Evolutionary conservation across 2,329 filamentous ascomycete genomes (phyloP).

Genomic region (Didymellaceae sp.): DNA sequence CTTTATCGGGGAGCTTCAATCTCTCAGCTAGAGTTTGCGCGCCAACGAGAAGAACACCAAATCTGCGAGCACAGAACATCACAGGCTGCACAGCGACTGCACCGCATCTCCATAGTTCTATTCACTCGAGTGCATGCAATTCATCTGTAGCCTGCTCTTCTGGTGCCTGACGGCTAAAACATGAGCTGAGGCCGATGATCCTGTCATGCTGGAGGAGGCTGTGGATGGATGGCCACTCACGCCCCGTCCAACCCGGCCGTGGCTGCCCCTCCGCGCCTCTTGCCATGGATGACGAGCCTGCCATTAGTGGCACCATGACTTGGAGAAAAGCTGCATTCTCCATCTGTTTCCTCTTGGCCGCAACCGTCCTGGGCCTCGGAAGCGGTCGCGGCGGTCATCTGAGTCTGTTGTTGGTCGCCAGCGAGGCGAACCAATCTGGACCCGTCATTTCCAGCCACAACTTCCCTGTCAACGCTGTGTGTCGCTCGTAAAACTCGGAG

Average conservation of each 20-base stretch:
- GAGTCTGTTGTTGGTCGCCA: slow-evolving; percentile 9
- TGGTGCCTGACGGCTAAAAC: background rate
- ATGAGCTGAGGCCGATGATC: background rate
- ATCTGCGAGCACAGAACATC: background rate
- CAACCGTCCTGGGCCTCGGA: slow-evolving; percentile 7
- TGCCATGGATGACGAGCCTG: slow-evolving; percentile 2
- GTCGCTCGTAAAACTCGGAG: slow-evolving; percentile 16
- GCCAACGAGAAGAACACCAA: slow-evolving; percentile 5
- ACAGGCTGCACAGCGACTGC: slow-evolving; percentile 3
- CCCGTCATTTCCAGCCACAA: slow-evolving; percentile 10
- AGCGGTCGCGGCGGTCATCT: background rate
- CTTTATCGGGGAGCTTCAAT: slow-evolving; percentile 8
- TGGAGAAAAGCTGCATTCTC: slow-evolving; percentile 2
- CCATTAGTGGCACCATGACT: slow-evolving; percentile 6
- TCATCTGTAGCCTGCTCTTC: background rate
- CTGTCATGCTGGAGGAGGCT: slow-evolving; percentile 10
- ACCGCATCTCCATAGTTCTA: background rate
- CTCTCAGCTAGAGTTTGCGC: slow-evolving; percentile 13
- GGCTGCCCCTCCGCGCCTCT: slow-evolving; percentile 13
- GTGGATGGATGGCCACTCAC: slow-evolving; percentile 3
- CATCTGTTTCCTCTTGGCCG: slow-evolving; percentile 7
- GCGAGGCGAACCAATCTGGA: slow-evolving; percentile 14
- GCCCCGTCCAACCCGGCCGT: slow-evolving; percentile 5
- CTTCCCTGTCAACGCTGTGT: slow-evolving; percentile 8
- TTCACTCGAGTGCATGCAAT: background rate